Evolutionary conservation across 2,329 filamentous ascomycete genomes (phyloP), one percentile per base, ranked within the genome.

Genomic region (Cryphonectria nitschkei): DNA sequence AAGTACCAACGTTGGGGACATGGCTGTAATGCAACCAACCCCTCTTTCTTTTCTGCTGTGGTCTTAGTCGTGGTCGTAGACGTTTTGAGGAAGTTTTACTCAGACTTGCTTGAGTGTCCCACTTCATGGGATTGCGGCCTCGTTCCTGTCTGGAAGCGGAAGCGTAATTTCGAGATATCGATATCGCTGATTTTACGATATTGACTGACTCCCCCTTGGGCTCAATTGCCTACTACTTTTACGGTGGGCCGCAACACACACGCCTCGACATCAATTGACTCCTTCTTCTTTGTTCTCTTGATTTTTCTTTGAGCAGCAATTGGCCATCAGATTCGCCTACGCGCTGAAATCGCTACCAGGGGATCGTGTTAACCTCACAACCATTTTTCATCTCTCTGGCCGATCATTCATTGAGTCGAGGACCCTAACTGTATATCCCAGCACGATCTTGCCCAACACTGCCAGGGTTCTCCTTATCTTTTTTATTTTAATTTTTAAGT

Each of bases 161-260:
- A 32, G 54, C 34, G 54, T 32, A 58, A 58, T 58, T 58, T 58
- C 54, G 54, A 58, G 14, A 16, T 58, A 58, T 58, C 26, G 54
- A 50, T 50, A 50, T 50, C 46, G 46, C 46, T 32, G 26, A 32
- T 32, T 32, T 32, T 58, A 14, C 32, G 54, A 58, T 58, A 56
- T 56, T 29, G n/a, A 29, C 11, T 29, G n/a, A 54, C 52, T 56
- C 52, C 52, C 11, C 37, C 9, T 39, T 56, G 52, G 26, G 52
- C 52, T 9, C 46, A 9, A 50, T 50, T 54, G 26, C 52, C 52
- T 29, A 7, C 52, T 56, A 6, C 26, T 29, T 58, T 32, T 58
- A 34, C 54, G 26, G 54, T 29, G 54, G 54, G 54, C 2, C 54
- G 26, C 26, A 32, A 32, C 52, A 29, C n/a, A 22, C 19, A 50